phyloP scores from a whole-genome alignment of 2,329 filamentous ascomycete genomes.

The Alternaria postmessia region DNA sequence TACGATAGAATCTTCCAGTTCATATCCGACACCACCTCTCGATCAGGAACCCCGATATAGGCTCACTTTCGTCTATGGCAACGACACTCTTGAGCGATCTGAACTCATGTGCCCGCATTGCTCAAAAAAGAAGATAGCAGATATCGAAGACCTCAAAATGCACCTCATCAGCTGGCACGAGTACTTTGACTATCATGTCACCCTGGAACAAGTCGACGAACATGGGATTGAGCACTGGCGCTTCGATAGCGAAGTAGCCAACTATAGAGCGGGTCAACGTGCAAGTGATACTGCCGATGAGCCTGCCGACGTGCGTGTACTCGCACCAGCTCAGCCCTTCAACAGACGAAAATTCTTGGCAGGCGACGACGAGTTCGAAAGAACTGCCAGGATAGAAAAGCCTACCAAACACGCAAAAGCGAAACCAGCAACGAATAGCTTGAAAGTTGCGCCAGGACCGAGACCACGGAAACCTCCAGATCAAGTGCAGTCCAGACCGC shows the following conservation, averaged over 20 bases:
- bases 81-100: slow-evolving; percentile 15
- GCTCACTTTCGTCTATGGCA: slow-evolving; percentile 23
- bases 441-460: neutral
- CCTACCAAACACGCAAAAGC: slow-evolving; percentile 1
- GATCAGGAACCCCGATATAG: slow-evolving; percentile 23
- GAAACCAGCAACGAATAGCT: neutral
- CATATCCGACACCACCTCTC: slow-evolving; percentile 17
- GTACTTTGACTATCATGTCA: slow-evolving; percentile 39
- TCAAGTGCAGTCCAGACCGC: slow-evolving; percentile 25
- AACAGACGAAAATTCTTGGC: slow-evolving; percentile 46
- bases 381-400: slow-evolving; percentile 18
- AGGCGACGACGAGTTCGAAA: slow-evolving; percentile 41
- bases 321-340: slow-evolving; percentile 47
- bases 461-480: slow-evolving; percentile 23
- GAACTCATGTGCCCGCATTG: slow-evolving; percentile 33
- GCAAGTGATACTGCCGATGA: slow-evolving; percentile 38
- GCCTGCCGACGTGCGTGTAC: slow-evolving; percentile 39
- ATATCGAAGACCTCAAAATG: slow-evolving; percentile 40
- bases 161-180: slow-evolving; percentile 50
- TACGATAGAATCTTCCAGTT: slow-evolving; percentile 1
- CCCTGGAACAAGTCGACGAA: slow-evolving; percentile 13
- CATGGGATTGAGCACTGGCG: slow-evolving; percentile 23
- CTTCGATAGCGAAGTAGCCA: slow-evolving; percentile 29
- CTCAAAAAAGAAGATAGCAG: slow-evolving; percentile 4
- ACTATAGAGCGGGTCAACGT: slow-evolving; percentile 29